Base-by-base conservation (phyloP, 495 filamentous ascomycete species). In the Pyrenula massariospora region DNA sequence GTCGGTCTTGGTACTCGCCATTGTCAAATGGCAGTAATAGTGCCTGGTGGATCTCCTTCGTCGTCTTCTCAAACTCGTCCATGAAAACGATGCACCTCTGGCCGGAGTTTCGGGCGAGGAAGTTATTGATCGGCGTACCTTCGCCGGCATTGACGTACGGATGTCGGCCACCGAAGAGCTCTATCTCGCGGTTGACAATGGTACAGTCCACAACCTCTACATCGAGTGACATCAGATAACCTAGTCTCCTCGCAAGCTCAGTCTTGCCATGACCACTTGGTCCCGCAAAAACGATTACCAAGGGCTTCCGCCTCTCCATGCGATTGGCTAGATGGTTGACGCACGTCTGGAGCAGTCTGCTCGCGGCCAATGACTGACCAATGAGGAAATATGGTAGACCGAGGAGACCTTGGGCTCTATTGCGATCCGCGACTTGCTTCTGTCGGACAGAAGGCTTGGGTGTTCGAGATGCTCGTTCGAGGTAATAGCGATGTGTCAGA, bases 31-130 rank as follows among this genome's bases (percentile, higher is more conserved):
- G 70, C 24, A 72, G 49, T 0, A 81, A 58, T 47, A 80, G 64
- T 22, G 72, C 62, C 23, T 74, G 58, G 12, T 68, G 69, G 15
- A 77, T 66, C 2, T 70, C 68, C 1, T 64, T 20, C 8, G 61
- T 70, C 15, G 78, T 80, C 63, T 83, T 83, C 24, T 83, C 79
- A 42, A 84, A 81, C 50, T 83, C 78, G 53, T 83, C 80, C 10
- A 84, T 57, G 57, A 80, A 81, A 1, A 83, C 74, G 8, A 84
- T 70, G 24, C 66, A 67, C 22, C 66, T 60, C 53, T 69, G 24
- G 15, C 70, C 73, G 15, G 59, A 61, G 36, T 77, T 64, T n/a
- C 52, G 54, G 0, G 68, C 71, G 0, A 83, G 66, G 60, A 79
- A 80, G 60, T 83, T 82, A 51, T 81, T 83, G 22, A 81, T 50